A percentile compares a stretch with the other conserved stretches of the same genome.
These are phyloP conservation scores for Carex cristatella DNA, from an alignment of 176 grass and related monocot species.

Conservation along the genomic window DNA sequence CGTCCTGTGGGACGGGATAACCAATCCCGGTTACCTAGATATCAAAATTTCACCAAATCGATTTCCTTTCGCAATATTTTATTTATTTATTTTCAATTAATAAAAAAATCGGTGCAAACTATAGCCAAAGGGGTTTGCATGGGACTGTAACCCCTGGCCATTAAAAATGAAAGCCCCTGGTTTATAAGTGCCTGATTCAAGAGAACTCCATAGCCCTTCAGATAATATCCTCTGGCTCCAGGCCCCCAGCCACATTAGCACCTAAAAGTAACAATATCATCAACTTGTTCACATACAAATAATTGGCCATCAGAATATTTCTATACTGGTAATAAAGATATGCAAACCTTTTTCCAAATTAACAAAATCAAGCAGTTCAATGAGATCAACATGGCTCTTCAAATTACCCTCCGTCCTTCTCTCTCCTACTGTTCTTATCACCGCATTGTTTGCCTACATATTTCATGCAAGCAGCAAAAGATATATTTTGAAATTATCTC, in stretches of 20 bases:
- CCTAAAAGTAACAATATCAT: slow-evolving; percentile 26
- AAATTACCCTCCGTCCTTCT: slow-evolving; percentile 60
- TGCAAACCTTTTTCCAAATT: slow-evolving; percentile 69
- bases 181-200: slow-evolving; percentile 86
- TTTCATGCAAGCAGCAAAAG: not conserved
- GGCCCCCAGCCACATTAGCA: slow-evolving; percentile 89
- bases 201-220: slow-evolving; percentile 76
- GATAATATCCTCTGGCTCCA: slow-evolving; percentile 80
- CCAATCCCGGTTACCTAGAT: too few relatives aligned
- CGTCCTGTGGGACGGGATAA: too few relatives aligned
- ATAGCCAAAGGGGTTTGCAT: slow-evolving; percentile 42
- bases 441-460: slow-evolving; percentile 58
- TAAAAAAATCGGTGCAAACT: too few relatives aligned
- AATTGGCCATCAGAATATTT: not conserved
- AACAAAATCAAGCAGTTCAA: slow-evolving; percentile 66
- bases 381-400: slow-evolving; percentile 88
- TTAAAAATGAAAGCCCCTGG: slow-evolving; percentile 71
- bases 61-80: too few relatives aligned
- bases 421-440: slow-evolving; percentile 68
- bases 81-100: too few relatives aligned
- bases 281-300: not conserved
- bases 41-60: too few relatives aligned
- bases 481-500: not conserved
- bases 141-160: slow-evolving; percentile 38
- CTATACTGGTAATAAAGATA: not conserved